These are phyloP conservation scores for Mucor ambiguus DNA, from an alignment of 371 early-diverging fungal genomes.

Conservation along the genomic window DNA sequence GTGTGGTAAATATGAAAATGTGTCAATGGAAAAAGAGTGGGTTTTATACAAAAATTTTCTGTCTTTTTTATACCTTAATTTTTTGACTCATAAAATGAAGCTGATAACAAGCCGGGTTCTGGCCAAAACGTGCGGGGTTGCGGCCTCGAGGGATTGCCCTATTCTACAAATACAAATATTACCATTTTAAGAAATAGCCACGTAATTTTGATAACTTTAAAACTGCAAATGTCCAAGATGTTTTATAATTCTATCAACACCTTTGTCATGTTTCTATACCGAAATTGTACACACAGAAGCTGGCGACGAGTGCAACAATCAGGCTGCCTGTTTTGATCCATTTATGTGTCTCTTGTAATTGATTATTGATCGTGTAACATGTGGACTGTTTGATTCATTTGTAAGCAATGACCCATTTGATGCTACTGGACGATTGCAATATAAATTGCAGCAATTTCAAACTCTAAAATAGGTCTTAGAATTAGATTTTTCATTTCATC, in stretches of 20 bases:
- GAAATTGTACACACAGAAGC: not conserved
- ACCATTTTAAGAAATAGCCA: not conserved
- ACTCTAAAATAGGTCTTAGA: not conserved
- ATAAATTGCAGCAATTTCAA: not conserved
- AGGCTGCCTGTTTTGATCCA: not conserved
- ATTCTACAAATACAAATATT: slow-evolving; percentile 1
- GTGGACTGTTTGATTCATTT: slow-evolving; percentile 6
- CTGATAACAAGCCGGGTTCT: not conserved
- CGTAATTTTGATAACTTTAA: not conserved
- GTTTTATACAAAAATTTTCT: not conserved
- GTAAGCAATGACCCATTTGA: not conserved
- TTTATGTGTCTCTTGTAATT: not conserved
- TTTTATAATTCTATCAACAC: not conserved
- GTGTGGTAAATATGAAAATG: too few species aligned
- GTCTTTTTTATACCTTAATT: not conserved
- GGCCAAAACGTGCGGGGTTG: slow-evolving; percentile 12
- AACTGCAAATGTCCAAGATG: not conserved
- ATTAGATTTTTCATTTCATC: too few species aligned
- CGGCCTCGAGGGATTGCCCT: not conserved
- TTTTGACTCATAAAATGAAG: slow-evolving; percentile 7
- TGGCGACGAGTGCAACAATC: not conserved
- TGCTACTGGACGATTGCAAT: not conserved
- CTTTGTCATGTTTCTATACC: not conserved
- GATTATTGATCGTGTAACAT: slow-evolving; percentile 4
- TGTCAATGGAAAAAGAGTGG: not conserved